phyloP scores from a whole-genome alignment of 2,329 filamentous ascomycete species.

The Thielaviopsis euricoi region DNA sequence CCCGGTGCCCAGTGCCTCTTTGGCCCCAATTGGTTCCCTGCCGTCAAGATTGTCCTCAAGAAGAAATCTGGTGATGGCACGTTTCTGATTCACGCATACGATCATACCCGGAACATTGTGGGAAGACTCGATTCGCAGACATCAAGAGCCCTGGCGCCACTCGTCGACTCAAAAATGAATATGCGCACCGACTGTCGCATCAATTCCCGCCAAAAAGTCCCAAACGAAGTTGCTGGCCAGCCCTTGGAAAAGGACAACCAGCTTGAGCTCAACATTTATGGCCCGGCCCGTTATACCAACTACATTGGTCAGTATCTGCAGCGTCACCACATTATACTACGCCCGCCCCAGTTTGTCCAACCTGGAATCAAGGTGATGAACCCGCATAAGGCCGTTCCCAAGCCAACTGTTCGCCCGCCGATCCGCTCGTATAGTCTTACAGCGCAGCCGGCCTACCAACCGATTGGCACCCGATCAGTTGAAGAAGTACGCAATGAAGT shows the following conservation, averaged over 20 bases:
- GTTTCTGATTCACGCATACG: conserved; percentile 53
- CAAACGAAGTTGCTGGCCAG: conserved; percentile 48
- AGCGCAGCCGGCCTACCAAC: conserved; percentile 13
- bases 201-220: conserved; percentile 43
- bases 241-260: conserved; percentile 42
- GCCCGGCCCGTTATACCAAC: conserved; percentile 47
- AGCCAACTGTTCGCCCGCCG: conserved; percentile 23
- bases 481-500: conserved; percentile 82
- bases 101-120: conserved; percentile 55
- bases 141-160: conserved; percentile 48
- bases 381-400: conserved; percentile 37
- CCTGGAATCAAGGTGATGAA: conserved; percentile 58
- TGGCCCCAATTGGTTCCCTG: conserved; percentile 46
- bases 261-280: conserved; percentile 65
- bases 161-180: conserved; percentile 51
- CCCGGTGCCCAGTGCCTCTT: conserved; percentile 43
- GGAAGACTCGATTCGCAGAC: conserved; percentile 57
- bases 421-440: conserved; percentile 19
- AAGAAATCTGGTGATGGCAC: conserved; percentile 37
- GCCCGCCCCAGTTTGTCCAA: conserved; percentile 48
- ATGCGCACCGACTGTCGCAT: conserved; percentile 61
- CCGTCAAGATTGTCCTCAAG: conserved; percentile 55
- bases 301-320: conserved; percentile 35
- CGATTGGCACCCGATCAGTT: conserved; percentile 39
- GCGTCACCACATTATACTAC: conserved; percentile 45